Percentiles rank a stretch among this genome's conserved stretches.
These are phyloP conservation scores for Oehlia diaphana DNA, from an alignment of 192 early-diverging fungal species.

Conservation along the genomic window DNA sequence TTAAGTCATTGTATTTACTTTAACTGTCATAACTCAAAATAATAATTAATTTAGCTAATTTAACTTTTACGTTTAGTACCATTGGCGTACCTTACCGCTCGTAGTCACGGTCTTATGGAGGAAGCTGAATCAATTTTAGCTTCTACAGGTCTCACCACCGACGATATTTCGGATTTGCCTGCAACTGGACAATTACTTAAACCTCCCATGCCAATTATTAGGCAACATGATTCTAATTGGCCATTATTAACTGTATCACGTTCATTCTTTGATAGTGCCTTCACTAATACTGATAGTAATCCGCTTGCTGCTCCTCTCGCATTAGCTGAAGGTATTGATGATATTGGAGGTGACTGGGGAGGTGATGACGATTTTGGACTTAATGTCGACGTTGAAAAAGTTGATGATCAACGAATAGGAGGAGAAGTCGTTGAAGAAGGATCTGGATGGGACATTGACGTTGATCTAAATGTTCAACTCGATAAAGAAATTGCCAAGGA, in stretches of 20 bases:
- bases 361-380: slow-evolving; percentile 73
- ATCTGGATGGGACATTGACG: slow-evolving; percentile 90
- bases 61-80: slow-evolving; percentile 51
- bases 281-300: slow-evolving; percentile 50
- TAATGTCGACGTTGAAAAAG: slow-evolving; percentile 40
- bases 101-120: slow-evolving; percentile 83
- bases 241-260: slow-evolving; percentile 83
- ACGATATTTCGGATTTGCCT: slow-evolving; percentile 51
- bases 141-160: slow-evolving; percentile 66
- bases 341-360: slow-evolving; percentile 75
- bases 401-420: slow-evolving; percentile 42
- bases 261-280: slow-evolving; percentile 82
- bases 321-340: slow-evolving; percentile 55
- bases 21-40: background rate
- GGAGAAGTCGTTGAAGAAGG: slow-evolving; percentile 59
- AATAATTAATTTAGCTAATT: background rate
- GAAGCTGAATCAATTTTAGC: slow-evolving; percentile 83
- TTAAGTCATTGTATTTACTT: slow-evolving; percentile 29
- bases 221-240: slow-evolving; percentile 86
- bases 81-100: slow-evolving; percentile 91
- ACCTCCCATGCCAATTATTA: slow-evolving; percentile 70
- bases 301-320: slow-evolving; percentile 60
- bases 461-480: slow-evolving; percentile 66
- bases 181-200: slow-evolving; percentile 57
- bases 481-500: slow-evolving; percentile 62